phyloP scores from a whole-genome alignment of 305 asterid species.

The Ajuga reptans region DNA sequence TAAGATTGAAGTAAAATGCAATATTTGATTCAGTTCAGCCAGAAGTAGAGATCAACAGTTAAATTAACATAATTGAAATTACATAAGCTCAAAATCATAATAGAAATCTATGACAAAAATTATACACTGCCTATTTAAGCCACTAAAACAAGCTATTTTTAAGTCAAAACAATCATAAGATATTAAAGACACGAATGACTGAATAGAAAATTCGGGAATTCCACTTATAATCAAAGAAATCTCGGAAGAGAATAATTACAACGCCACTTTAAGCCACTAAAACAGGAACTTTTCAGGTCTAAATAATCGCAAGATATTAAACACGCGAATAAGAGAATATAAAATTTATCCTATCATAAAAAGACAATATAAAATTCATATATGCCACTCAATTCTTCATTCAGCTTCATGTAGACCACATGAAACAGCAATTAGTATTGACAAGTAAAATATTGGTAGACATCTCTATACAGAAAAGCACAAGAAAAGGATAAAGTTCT shows the following conservation, averaged over 20 bases:
- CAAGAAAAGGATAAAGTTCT: not conserved
- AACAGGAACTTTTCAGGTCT: not conserved
- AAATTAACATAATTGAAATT: not conserved
- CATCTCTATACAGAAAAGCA: not conserved
- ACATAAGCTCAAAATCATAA: not conserved
- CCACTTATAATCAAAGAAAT: too few species aligned
- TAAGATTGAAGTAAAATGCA: not conserved
- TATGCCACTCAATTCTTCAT: not conserved
- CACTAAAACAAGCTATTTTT: not conserved
- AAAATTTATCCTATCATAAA: too few species aligned
- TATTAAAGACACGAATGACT: too few species aligned
- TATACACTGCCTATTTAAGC: not conserved
- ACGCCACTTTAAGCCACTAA: not conserved
- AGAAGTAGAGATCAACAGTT: constrained; percentile 7
- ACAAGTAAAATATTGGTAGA: not conserved
- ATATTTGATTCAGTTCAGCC: constrained; percentile 8
- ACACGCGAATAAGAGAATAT: too few species aligned
- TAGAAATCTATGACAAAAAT: not conserved
- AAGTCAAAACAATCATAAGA: too few species aligned
- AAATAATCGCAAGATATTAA: too few species aligned
- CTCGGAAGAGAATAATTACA: not conserved
- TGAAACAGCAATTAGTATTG: not conserved
- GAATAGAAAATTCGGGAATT: too few species aligned
- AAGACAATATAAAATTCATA: too few species aligned
- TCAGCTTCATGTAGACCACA: not conserved